Evolutionary conservation across 2,329 filamentous ascomycete genomes (phyloP), one percentile per base, ranked within the genome.

Genomic region (Colletotrichum siamense): DNA sequence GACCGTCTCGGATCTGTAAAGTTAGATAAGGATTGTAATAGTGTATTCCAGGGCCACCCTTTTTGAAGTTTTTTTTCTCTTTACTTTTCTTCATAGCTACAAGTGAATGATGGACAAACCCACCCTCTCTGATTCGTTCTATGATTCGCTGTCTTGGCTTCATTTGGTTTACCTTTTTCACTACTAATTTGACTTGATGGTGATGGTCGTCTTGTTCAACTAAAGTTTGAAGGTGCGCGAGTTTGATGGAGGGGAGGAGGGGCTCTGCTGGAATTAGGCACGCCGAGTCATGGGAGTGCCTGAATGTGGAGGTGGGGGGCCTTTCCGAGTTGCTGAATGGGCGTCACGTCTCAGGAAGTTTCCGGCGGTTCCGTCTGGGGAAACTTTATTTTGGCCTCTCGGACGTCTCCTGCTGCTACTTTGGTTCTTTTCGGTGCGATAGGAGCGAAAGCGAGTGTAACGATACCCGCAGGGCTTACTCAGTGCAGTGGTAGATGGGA

Each of bases 341-440:
- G 24, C 55, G 16, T 26, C 10, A 16, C 55, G 39, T 68, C 55
- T 64, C 63, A 63, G 39, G 13, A 59, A 44, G 57, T 61, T 61
- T 28, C 57, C 69, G 70, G 26, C 26, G n/a, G 34, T 69, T 26
- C 39, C 69, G 55, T 30, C 15, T 26, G 39, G 32, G 55, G 63
- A 61, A 73, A 73, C 57, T 44, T 34, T 68, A 69, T 36, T 71
- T n/a, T 8, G 15, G 30, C 57, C 32, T 63, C 16, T 32, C 34
- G 39, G 34, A 18, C 62, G 62, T n/a, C 32, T 64, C 34, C 9
- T 34, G 7, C 62, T 18, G 5, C 30, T 22, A 0, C 13, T 18
- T 59, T 16, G 55, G n/a, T 24, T 22, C n/a, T 22, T 52, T 22
- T 8, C 0, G n/a, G n/a, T 22, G n/a, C n/a, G 44, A 22, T 13